phyloP scores from a whole-genome alignment of 192 early-diverging fungal species.

The Backusella liffmaniae region DNA sequence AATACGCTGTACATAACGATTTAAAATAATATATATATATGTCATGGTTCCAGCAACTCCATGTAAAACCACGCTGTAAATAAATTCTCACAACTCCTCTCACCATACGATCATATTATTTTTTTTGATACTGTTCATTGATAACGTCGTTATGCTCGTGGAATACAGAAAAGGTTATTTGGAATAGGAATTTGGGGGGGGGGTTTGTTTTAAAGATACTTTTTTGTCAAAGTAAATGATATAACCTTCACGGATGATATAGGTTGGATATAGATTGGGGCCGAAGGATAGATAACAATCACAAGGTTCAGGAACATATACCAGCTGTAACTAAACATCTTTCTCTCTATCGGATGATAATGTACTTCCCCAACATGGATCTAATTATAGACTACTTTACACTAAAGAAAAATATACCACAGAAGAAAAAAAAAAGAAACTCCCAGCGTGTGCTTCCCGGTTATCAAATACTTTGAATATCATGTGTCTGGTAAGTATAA shows the following conservation, averaged over 20 bases:
- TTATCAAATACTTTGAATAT: neutral
- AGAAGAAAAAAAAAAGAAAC: neutral
- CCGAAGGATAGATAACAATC: neutral
- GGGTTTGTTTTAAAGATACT: neutral
- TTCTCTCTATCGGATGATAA: neutral
- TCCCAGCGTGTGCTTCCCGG: no score
- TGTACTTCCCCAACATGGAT: neutral
- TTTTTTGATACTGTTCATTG: neutral
- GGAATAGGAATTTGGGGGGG: no score
- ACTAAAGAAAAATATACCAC: neutral
- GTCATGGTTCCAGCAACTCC: constrained; percentile 26
- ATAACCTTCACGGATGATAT: neutral
- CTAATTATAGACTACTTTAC: neutral
- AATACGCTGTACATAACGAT: constrained; percentile 23
- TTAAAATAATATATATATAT: neutral
- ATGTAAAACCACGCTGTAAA: constrained; percentile 30
- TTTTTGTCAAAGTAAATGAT: neutral
- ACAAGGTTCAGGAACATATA: neutral
- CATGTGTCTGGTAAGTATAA: neutral
- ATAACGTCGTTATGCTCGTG: neutral
- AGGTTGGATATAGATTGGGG: neutral
- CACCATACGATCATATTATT: neutral
- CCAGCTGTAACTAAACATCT: neutral
- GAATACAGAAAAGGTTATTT: neutral
- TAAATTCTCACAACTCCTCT: neutral